phyloP scores from a whole-genome alignment of 2,329 filamentous ascomycete genomes.

The Elsinoe ampelina region DNA sequence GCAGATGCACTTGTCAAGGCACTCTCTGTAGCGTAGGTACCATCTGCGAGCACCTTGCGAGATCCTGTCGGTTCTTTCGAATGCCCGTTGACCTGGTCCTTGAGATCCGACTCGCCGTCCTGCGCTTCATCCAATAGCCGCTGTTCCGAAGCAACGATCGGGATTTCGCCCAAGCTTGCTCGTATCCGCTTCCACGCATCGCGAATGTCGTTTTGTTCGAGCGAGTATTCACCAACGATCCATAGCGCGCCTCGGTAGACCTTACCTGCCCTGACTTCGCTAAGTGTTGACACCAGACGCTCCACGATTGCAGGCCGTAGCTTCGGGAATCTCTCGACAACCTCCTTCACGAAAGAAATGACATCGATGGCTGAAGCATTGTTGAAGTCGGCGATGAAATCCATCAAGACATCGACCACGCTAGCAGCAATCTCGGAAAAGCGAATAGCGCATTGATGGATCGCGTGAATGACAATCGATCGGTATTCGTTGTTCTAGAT shows the following conservation, averaged over 20 bases:
- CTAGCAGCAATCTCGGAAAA: slow-evolving; percentile 97
- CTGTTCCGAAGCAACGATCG: slow-evolving; percentile 91
- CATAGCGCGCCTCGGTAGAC: slow-evolving; percentile 94
- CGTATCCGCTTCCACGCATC: slow-evolving; percentile 96
- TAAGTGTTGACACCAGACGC: slow-evolving; percentile 78
- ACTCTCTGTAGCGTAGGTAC: slow-evolving; percentile 94
- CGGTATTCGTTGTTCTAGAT: slow-evolving; percentile 76
- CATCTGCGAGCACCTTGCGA: slow-evolving; percentile 85
- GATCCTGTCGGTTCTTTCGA: slow-evolving; percentile 77
- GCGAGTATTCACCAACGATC: slow-evolving; percentile 95
- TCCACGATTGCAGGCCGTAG: slow-evolving; percentile 79
- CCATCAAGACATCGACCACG: slow-evolving; percentile 94
- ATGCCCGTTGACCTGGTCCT: slow-evolving; percentile 69
- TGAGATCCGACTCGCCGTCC: slow-evolving; percentile 55
- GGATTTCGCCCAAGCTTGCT: slow-evolving; percentile 88
- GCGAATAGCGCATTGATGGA: slow-evolving; percentile 97
- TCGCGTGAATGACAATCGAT: slow-evolving; percentile 89
- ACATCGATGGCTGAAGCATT: slow-evolving; percentile 95
- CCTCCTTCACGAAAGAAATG: slow-evolving; percentile 97
- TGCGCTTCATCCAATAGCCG: slow-evolving; percentile 71
- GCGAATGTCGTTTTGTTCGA: slow-evolving; percentile 86
- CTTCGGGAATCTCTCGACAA: slow-evolving; percentile 94
- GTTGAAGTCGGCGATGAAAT: slow-evolving; percentile 98
- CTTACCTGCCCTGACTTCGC: slow-evolving; percentile 91
- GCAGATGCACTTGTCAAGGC: slow-evolving; percentile 89